phyloP scores from a whole-genome alignment of 352 stramenopile species.

The Thalassiosira pacifica region DNA sequence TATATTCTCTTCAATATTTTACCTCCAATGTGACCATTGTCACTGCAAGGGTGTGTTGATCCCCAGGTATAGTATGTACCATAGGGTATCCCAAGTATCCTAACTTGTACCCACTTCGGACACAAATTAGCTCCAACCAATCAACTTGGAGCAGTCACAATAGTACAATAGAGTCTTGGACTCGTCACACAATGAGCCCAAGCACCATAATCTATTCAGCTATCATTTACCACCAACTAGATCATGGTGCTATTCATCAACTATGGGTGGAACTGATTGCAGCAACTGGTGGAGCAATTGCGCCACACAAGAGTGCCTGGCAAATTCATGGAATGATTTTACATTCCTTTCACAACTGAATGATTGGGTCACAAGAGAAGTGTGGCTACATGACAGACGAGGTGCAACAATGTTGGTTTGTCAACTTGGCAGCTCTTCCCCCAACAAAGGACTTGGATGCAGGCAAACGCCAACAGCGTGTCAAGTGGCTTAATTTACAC shows the following conservation, averaged over 20 bases:
- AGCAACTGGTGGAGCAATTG: not conserved
- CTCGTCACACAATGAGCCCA: no score
- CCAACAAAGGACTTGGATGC: constrained; percentile 28
- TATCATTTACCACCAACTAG: not conserved
- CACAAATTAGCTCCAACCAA: no score
- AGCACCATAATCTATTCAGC: no score
- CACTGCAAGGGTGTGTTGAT: no score
- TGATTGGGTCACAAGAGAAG: not conserved
- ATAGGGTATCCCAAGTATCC: no score
- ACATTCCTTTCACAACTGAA: not conserved
- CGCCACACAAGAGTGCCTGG: not conserved
- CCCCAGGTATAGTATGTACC: no score
- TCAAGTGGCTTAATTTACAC: no score
- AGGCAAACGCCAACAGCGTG: no score
- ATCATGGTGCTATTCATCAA: not conserved
- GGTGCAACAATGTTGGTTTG: not conserved
- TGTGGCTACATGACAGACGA: not conserved
- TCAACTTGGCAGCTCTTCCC: not conserved
- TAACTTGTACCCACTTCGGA: no score
- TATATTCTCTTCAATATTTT: no score
- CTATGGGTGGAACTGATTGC: not conserved
- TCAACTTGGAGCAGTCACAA: no score
- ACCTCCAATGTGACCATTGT: not conserved
- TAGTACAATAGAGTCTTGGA: no score
- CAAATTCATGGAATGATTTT: not conserved